phyloP scores from a whole-genome alignment of 768 basidiomycete genomes.

The Pseudohyphozyma bogoriensis region DNA sequence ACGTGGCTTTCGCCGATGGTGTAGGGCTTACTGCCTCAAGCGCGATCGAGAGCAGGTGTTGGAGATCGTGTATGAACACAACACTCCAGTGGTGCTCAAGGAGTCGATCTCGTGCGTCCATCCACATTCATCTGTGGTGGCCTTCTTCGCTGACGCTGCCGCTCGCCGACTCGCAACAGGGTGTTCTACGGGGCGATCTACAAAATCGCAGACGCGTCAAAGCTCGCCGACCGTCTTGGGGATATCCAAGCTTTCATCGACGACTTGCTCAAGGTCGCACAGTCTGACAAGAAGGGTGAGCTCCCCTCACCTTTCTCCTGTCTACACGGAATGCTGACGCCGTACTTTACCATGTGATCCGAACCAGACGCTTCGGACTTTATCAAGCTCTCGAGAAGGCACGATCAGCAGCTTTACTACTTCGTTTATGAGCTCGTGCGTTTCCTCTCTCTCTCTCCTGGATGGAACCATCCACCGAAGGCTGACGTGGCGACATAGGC shows the following conservation, averaged over 20 bases:
- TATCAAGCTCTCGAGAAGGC: conserved; percentile 18
- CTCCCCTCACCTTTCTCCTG: background rate
- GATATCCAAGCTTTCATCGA: conserved; percentile 25
- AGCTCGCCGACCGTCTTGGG: conserved; percentile 17
- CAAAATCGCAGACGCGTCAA: conserved; percentile 20
- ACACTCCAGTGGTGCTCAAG: conserved; percentile 14
- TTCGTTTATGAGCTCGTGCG: conserved; percentile 25
- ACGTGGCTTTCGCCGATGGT: too few species aligned
- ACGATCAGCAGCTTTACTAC: conserved; percentile 24
- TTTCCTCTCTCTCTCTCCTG: background rate
- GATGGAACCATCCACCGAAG: background rate
- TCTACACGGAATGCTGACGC: too few species aligned
- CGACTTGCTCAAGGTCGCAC: conserved; percentile 10
- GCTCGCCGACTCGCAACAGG: too few species aligned
- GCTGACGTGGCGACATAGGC: background rate
- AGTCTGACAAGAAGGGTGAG: conserved; percentile 6
- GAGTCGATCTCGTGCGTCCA: conserved; percentile 19
- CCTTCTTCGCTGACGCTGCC: too few species aligned
- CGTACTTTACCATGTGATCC: too few species aligned
- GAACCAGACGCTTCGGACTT: conserved; percentile 18
- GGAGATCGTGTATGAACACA: conserved; percentile 16
- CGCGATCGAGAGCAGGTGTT: conserved; percentile 25
- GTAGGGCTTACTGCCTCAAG: conserved; percentile 21
- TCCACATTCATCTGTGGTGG: too few species aligned
- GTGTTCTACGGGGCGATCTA: conserved; percentile 26